phyloP scores from a whole-genome alignment of 1,284 basidiomycete genomes.

The Puccinia brachypodii region DNA sequence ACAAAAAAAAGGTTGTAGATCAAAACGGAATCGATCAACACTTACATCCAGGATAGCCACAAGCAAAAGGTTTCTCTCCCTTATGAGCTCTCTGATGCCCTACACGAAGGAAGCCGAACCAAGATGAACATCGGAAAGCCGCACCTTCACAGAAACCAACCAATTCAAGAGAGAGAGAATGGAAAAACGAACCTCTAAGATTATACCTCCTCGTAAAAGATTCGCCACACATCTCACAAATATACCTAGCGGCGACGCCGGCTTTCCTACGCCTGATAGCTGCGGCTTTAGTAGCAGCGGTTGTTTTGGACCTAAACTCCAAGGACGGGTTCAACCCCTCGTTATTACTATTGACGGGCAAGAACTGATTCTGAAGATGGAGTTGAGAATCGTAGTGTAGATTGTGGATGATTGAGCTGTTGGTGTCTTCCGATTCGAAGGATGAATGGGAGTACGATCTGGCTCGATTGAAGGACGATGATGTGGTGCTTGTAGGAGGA shows the following conservation, averaged over 20 bases:
- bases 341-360: not conserved
- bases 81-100: conserved; percentile 45
- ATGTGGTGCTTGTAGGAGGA: not conserved
- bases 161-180: not conserved
- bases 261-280: conserved; percentile 27
- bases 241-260: conserved; percentile 33
- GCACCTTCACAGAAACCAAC: not conserved
- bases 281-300: conserved; percentile 33
- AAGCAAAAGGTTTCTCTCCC: conserved; percentile 43
- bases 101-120: conserved; percentile 2
- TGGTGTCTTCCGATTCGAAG: conserved; percentile 14
- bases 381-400: not conserved
- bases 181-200: conserved; percentile 9
- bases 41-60: conserved; percentile 41
- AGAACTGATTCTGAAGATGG: conserved; percentile 1
- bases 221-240: conserved; percentile 47
- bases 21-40: not conserved
- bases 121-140: not conserved
- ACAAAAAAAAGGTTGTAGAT: not conserved
- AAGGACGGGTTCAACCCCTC: not conserved
- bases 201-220: conserved; percentile 37
- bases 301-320: conserved; percentile 8
- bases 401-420: not conserved
- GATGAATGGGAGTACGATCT: conserved; percentile 24
- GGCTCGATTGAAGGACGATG: not conserved